Evolutionary conservation across 495 filamentous ascomycete genomes (phyloP).

Genomic region (Penicillium crystallinum): DNA sequence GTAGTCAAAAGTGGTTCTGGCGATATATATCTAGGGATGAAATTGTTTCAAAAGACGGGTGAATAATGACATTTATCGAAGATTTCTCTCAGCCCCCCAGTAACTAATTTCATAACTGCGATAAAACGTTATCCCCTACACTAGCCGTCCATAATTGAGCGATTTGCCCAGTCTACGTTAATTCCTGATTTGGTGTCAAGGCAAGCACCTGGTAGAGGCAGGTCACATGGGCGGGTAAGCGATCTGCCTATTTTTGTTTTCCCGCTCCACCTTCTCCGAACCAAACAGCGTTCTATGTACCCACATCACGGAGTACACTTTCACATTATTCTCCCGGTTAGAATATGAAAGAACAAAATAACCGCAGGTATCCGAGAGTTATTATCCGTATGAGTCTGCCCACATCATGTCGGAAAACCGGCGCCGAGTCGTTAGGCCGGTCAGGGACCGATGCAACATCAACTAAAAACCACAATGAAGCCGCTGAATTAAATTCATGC

Average conservation of each 20-base stretch:
- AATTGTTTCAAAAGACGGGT: no score
- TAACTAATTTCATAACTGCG: neutral
- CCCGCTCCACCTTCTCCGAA: neutral
- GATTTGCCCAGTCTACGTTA: conserved; percentile 5
- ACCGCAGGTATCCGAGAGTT: neutral
- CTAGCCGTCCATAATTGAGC: neutral
- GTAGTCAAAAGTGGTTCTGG: no score
- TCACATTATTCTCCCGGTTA: no score
- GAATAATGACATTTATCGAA: no score
- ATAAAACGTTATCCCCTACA: conserved; percentile 21
- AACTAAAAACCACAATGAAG: neutral
- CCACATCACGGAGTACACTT: neutral
- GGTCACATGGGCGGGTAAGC: conserved; percentile 16
- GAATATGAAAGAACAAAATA: neutral
- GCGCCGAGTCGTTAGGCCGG: neutral
- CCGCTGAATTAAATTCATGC: neutral
- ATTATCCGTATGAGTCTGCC: neutral
- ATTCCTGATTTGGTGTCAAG: neutral
- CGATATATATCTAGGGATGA: neutral
- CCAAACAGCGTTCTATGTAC: neutral
- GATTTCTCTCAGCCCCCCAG: neutral
- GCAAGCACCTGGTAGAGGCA: neutral
- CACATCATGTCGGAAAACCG: neutral
- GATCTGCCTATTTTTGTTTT: conserved; percentile 5
- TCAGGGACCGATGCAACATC: neutral